Evolutionary conservation across 805 yeast genomes (phyloP).

Genomic region (Nakazawaea pomicola): DNA sequence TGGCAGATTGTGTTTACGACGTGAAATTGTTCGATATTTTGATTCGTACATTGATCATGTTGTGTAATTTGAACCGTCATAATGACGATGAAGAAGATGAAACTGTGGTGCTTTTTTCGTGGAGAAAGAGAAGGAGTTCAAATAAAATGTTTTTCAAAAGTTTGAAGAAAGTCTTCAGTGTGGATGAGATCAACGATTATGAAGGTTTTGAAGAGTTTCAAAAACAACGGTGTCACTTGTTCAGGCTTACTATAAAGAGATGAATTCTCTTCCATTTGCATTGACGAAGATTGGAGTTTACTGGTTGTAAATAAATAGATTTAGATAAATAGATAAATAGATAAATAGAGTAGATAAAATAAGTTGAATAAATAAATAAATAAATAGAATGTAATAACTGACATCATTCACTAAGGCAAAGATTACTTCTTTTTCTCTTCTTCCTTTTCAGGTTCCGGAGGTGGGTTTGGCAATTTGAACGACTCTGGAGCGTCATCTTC

Average conservation of each 20-base stretch:
- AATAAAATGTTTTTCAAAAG: conserved; percentile 20
- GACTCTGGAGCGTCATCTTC: conserved; percentile 74
- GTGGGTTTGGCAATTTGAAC: conserved; percentile 79
- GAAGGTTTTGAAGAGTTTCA: conserved; percentile 29
- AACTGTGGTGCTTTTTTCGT: conserved; percentile 46
- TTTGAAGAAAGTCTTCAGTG: conserved; percentile 27
- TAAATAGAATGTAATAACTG: not conserved
- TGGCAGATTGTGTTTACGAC: conserved; percentile 58
- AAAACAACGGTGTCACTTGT: conserved; percentile 36
- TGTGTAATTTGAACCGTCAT: conserved; percentile 25
- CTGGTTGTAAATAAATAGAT: conserved; percentile 12
- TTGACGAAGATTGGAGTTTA: not conserved
- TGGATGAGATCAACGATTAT: conserved; percentile 27
- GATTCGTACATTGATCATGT: conserved; percentile 42
- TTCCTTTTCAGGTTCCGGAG: conserved; percentile 62
- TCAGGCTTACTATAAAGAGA: conserved; percentile 28
- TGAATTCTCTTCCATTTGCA: conserved; percentile 5
- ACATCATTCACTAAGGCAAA: no score
- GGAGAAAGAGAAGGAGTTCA: conserved; percentile 46
- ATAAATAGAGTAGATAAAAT: conserved; percentile 3
- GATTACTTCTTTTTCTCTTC: conserved; percentile 28
- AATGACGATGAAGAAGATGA: conserved; percentile 21
- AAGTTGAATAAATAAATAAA: conserved; percentile 6
- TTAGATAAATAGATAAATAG: conserved; percentile 9
- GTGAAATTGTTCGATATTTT: conserved; percentile 50